phyloP scores from a whole-genome alignment of 148 eudicot species.

The Vaccinium macrocarpon region DNA sequence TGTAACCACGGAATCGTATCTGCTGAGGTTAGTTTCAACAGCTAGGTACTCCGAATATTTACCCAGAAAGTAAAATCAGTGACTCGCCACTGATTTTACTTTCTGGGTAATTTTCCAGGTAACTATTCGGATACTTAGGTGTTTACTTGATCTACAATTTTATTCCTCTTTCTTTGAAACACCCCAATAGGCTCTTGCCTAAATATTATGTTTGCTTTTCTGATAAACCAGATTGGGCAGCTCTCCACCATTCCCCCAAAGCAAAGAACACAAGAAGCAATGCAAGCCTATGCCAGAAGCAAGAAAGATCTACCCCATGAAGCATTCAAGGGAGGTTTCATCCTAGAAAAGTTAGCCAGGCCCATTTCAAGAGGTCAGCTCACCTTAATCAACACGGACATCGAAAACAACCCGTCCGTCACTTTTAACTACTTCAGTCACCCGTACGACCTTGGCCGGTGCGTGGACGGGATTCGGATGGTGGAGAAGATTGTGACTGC shows the following conservation, averaged over 20 bases:
- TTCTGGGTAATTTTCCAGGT: too few species aligned
- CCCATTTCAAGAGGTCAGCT: conserved; percentile 75
- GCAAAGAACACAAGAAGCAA: conserved; percentile 66
- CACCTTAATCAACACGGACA: conserved; percentile 46
- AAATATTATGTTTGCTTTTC: neutral
- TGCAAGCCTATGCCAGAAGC: conserved; percentile 45
- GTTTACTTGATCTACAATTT: too few species aligned
- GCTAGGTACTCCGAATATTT: too few species aligned
- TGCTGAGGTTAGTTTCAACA: conserved; percentile 64
- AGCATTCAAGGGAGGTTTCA: conserved; percentile 79
- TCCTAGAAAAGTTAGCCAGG: conserved; percentile 62
- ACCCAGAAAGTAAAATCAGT: too few species aligned
- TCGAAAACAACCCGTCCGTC: conserved; percentile 64
- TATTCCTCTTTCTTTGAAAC: neutral
- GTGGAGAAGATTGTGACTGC: conserved; percentile 53
- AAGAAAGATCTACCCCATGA: conserved; percentile 64
- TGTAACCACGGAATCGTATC: conserved; percentile 74
- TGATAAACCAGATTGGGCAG: conserved; percentile 71
- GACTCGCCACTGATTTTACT: too few species aligned
- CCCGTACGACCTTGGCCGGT: conserved; percentile 52
- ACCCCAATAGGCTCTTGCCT: neutral
- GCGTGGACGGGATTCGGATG: conserved; percentile 65
- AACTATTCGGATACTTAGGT: too few species aligned
- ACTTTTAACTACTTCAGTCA: conserved; percentile 91
- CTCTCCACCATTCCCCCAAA: conserved; percentile 92